These are phyloP conservation scores for Colletotrichum sp. DNA, from an alignment of 2,329 filamentous ascomycete species.

Conservation along the genomic window DNA sequence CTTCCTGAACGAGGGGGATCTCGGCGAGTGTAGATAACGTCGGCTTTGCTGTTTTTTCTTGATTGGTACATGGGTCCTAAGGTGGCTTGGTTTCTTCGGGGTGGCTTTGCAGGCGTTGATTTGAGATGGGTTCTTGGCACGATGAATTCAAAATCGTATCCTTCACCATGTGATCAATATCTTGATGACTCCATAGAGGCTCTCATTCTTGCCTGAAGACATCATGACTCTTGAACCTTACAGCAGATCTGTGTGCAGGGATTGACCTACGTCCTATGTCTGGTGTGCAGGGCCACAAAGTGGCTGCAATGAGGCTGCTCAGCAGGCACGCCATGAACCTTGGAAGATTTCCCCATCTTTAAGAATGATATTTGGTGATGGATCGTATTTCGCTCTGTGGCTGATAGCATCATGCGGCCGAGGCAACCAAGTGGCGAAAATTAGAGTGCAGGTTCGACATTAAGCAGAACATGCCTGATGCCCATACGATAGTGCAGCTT, in stretches of 20 bases:
- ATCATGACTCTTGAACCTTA: not conserved
- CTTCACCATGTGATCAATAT: not conserved
- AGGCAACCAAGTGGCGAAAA: no score
- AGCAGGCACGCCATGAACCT: not conserved
- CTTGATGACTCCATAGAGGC: rapidly evolving
- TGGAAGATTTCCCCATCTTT: not conserved
- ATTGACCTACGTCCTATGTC: not conserved
- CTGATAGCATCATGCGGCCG: not conserved
- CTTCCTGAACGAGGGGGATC: not conserved
- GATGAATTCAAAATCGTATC: not conserved
- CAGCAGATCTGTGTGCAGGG: not conserved
- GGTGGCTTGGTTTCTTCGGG: not conserved
- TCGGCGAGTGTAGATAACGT: not conserved
- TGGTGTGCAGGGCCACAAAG: not conserved
- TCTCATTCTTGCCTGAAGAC: rapidly evolving
- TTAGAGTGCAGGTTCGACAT: no score
- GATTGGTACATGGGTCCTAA: not conserved
- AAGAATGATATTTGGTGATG: rapidly evolving
- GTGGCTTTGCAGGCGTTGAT: constrained; percentile 14
- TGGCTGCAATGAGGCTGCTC: not conserved
- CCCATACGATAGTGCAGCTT: no score
- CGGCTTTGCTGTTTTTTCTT: not conserved
- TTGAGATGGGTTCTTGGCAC: not conserved
- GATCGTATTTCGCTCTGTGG: not conserved
- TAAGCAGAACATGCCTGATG: no score